Base-by-base conservation (phyloP, 805 yeast genomes). In the Vanderwaltozyma polyspora region DNA sequence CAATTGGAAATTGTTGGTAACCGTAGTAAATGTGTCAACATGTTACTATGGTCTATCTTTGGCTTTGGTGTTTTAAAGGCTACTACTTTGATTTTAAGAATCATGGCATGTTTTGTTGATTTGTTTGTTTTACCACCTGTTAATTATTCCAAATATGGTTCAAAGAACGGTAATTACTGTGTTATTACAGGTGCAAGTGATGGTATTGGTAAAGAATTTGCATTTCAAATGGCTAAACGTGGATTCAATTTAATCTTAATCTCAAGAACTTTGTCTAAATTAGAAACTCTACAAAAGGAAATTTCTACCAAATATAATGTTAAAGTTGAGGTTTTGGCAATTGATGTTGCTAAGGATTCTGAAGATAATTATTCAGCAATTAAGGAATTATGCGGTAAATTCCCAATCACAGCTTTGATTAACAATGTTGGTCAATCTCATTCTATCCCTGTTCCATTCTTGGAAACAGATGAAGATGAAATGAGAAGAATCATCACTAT, bases 341-440 rank as follows among this genome's bases (percentile, higher is more conserved):
- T 85, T 45, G 96, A 91, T 55, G 84, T 84, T 19, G 66, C 91
- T 3, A 57, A 66, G 6, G 89, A 85, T 51, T 57, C 60, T 5
- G 63, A 64, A 8, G 66, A 60, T 9, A 76, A 79, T 59, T 84
- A 82, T 54, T 61, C 49, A 21, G 50, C 59, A 11, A 63, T 89
- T 37, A 55, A 53, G 10, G 60, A 65, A 14, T 59, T 72, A 31
- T 57, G 70, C 34, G 55, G 63, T 9, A 67, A 59, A 3, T 57
- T 80, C 40, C 77, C 79, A 16, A 76, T 86, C 15, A 71, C 89
- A 6, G 71, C 86, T 7, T 69, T 91, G 51, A 63, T 91, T 52
- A 91, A 91, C 66, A 91, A 91, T 52, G 96, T 91, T 36, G 98
- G 98, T 30, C 84, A 76, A 57, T 81, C 94, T 10, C 98, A 91